Conservation (phyloP, 495 filamentous ascomycete genomes). For the Penicillium herquei region DNA sequence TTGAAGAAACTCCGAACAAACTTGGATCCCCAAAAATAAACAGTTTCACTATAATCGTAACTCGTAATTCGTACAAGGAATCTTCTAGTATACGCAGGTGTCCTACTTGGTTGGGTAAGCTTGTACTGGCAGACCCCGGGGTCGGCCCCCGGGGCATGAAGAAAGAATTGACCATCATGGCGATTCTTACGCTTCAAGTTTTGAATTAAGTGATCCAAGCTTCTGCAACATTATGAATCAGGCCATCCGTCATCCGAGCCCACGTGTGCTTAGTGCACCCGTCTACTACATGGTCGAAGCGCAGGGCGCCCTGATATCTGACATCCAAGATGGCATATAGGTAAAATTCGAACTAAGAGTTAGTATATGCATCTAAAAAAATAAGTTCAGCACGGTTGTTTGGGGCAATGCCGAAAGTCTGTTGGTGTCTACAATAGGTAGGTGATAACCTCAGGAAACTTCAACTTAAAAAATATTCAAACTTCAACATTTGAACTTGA, state of each 20-base stretch:
- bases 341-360: neutral
- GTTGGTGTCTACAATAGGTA: too few species aligned
- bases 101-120: neutral
- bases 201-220: constrained; percentile 1
- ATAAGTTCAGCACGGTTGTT: too few species aligned
- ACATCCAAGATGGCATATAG: neutral
- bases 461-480: too few species aligned
- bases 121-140: neutral
- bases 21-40: neutral
- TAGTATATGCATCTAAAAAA: neutral
- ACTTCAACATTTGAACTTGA: too few species aligned
- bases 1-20: neutral
- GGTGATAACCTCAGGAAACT: too few species aligned
- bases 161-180: neutral
- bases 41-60: neutral
- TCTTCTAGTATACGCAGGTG: neutral
- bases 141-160: neutral
- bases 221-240: neutral
- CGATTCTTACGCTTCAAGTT: neutral
- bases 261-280: neutral
- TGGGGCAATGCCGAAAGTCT: too few species aligned
- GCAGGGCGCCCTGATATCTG: neutral
- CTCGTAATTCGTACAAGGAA: neutral
- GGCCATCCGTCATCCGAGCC: constrained; percentile 3
- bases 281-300: constrained; percentile 1